Base-by-base conservation (phyloP, 805 yeast genomes). In the Danielia oregonensis region DNA sequence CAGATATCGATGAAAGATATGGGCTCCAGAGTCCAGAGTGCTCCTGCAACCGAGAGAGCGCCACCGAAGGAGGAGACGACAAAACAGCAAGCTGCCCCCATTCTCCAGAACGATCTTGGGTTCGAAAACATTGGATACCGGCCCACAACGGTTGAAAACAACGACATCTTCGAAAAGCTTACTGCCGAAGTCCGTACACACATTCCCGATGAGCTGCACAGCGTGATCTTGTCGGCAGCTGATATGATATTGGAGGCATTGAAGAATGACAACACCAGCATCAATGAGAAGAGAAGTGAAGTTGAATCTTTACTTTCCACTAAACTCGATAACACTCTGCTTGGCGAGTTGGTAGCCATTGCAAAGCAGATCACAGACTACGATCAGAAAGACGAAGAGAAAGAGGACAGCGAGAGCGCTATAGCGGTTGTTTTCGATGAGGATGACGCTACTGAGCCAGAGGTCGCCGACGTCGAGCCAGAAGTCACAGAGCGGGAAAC, bases 201-300 rank as follows among this genome's bases (percentile, higher is more conserved):
- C 25, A 83, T 81, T 9, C 68, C 67, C 31, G 97, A 88, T 54
- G 75, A 85, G n/a, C 76, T 89, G 6, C 87, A 83, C 36, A 85
- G 78, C 27, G 74, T 79, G 2, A 69, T 87, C 2, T 54, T 78
- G 14, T 81, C 93, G 3, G 85, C 88, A 4, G 76, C 86, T 2
- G 93, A 85, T 52, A 63, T 80, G 3, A 51, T 80, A 0, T 47
- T 86, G 25, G 82, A 74, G 42, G 57, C 72, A 1, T 48, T 83
- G 39, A 78, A 74, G 46, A 65, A 68, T 32, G 78, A 68, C 2
- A 62, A 57, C 1, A 37, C 58, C 1, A 56, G 67, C 1, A 78
- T 74, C 13, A 43, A 48, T 3, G 61, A 59, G 6, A 74, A 74
- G 42, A 75, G 75, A 30, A 50, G 55, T n/a, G 72, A 69, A 30